Conservation (phyloP, 1,284 basidiomycete genomes). For the Boletellus sp. region DNA sequence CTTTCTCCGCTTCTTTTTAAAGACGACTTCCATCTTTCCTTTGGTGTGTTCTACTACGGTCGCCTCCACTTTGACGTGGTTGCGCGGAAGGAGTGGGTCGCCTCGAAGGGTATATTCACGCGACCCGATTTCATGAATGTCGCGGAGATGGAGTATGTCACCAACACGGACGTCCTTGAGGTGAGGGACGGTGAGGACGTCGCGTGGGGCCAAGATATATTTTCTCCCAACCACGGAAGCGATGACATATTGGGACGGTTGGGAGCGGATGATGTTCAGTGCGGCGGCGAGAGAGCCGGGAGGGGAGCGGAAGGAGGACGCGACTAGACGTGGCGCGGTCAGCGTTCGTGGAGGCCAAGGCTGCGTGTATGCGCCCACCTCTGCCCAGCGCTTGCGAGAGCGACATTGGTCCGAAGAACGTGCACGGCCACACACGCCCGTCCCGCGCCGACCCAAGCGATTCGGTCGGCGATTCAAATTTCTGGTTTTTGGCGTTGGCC, state of each 20-base stretch:
- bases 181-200: slow-evolving; percentile 89
- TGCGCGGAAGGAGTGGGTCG: slow-evolving; percentile 56
- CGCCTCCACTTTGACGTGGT: slow-evolving; percentile 71
- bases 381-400: slow-evolving; percentile 21
- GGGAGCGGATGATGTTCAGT: slow-evolving; percentile 69
- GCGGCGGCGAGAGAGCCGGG: slow-evolving; percentile 43
- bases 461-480: slow-evolving; percentile 33
- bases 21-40: slow-evolving; percentile 83
- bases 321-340: slow-evolving; percentile 11
- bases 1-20: slow-evolving; percentile 98
- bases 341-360: neutral
- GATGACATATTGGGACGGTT: slow-evolving; percentile 85
- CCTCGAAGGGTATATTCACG: slow-evolving; percentile 91
- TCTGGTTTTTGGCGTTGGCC: slow-evolving; percentile 31
- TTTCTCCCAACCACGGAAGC: slow-evolving; percentile 86
- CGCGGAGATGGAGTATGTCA: slow-evolving; percentile 78
- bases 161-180: slow-evolving; percentile 82
- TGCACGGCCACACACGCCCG: slow-evolving; percentile 1
- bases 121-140: slow-evolving; percentile 92
- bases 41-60: slow-evolving; percentile 97
- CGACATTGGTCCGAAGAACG: slow-evolving; percentile 23
- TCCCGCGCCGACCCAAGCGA: slow-evolving; percentile 9
- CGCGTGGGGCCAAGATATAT: slow-evolving; percentile 85
- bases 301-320: slow-evolving; percentile 7
- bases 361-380: slow-evolving; percentile 11